Evolutionary conservation across 2,329 filamentous ascomycete species (phyloP).

Genomic region (Tolypocladium ophioglossoides): DNA sequence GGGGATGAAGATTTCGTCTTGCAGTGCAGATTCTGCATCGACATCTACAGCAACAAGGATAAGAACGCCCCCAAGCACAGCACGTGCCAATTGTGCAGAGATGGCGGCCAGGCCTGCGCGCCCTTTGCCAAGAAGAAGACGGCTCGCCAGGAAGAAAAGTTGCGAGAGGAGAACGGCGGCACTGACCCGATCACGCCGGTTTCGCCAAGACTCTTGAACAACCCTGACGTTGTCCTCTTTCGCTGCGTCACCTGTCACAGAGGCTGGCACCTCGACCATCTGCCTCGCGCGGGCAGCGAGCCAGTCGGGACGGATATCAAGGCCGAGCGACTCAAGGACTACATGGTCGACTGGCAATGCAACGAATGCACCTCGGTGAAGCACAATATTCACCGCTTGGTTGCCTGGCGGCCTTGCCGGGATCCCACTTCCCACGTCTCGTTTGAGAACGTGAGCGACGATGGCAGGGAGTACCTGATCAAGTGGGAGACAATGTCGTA

Average conservation of each 20-base stretch:
- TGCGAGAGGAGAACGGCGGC: constrained; percentile 68
- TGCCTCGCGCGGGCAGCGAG: constrained; percentile 40
- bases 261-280: constrained; percentile 75
- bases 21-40: constrained; percentile 81
- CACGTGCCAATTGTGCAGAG: constrained; percentile 59
- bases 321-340: constrained; percentile 56
- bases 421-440: constrained; percentile 25
- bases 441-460: constrained; percentile 39
- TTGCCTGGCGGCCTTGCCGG: constrained; percentile 71
- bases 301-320: constrained; percentile 21
- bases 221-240: constrained; percentile 66
- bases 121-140: constrained; percentile 67
- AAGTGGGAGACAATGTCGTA: constrained; percentile 82
- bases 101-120: constrained; percentile 55
- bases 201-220: constrained; percentile 57
- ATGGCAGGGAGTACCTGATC: constrained; percentile 83
- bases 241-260: constrained; percentile 69
- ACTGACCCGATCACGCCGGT: constrained; percentile 65
- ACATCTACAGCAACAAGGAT: constrained; percentile 58
- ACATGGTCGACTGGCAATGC: constrained; percentile 68
- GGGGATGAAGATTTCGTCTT: constrained; percentile 68
- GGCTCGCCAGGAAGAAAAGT: constrained; percentile 70
- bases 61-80: constrained; percentile 56
- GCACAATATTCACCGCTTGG: constrained; percentile 62
- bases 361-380: constrained; percentile 58